A percentile compares a stretch with the other conserved stretches of the same genome.
Evolutionary conservation across 1,284 basidiomycete species (phyloP).

Genomic region (Ganoderma lucidum): DNA sequence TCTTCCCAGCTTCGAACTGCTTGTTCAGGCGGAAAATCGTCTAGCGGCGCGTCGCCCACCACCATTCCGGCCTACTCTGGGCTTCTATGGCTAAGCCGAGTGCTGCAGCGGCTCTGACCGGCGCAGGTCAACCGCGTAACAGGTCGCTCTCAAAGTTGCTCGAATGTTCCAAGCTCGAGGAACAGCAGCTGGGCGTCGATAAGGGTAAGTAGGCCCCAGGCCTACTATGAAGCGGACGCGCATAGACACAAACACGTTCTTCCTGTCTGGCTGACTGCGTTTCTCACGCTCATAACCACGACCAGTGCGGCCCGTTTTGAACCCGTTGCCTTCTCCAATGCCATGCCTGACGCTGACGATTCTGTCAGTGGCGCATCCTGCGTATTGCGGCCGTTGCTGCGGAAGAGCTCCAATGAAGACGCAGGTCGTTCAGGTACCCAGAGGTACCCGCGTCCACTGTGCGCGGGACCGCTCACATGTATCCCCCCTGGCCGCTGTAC

Average conservation of each 20-base stretch:
- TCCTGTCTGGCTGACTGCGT: neutral
- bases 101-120: neutral
- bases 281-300: constrained; percentile 23
- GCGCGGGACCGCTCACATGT: neutral
- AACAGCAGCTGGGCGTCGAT: neutral
- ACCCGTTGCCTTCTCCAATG: neutral
- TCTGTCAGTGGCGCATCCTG: neutral
- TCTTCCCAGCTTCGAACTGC: constrained; percentile 1
- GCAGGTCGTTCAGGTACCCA: neutral
- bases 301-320: neutral
- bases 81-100: neutral
- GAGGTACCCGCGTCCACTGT: neutral
- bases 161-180: neutral
- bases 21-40: neutral
- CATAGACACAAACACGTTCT: neutral
- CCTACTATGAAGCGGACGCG: neutral
- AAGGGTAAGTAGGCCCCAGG: neutral
- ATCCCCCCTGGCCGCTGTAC: neutral
- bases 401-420: neutral
- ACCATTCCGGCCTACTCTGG: neutral
- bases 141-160: neutral
- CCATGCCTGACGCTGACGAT: neutral
- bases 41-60: neutral
- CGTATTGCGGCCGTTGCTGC: neutral
- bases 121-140: neutral